Evolutionary conservation across 2,329 filamentous ascomycete genomes (phyloP).

Genomic region (Cytospora leucostoma): DNA sequence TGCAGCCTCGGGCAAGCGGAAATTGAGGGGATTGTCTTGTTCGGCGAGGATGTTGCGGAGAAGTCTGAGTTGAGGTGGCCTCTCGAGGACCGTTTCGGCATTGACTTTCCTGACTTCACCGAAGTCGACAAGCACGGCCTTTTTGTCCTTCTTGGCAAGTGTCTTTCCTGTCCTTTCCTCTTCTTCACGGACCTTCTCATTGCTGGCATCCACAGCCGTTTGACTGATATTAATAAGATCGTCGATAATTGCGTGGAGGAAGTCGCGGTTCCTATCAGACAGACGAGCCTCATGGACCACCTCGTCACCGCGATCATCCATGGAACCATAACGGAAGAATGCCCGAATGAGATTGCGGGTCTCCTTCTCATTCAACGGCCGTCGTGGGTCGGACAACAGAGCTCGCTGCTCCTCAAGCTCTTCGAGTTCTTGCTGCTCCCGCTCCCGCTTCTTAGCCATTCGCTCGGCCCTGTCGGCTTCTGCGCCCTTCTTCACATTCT

Average conservation of each 20-base stretch:
- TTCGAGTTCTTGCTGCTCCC: conserved; percentile 68
- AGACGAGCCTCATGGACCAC: conserved; percentile 86
- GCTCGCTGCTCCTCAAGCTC: conserved; percentile 74
- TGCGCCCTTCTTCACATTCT: conserved; percentile 51
- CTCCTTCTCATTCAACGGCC: conserved; percentile 90
- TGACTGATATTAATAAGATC: conserved; percentile 67
- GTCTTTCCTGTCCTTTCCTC: conserved; percentile 81
- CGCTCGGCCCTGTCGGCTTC: conserved; percentile 66
- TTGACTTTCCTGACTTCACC: conserved; percentile 93
- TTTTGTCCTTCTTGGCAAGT: conserved; percentile 94
- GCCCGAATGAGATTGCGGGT: conserved; percentile 88
- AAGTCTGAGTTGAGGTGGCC: conserved; percentile 84
- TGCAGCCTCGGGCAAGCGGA: conserved; percentile 86
- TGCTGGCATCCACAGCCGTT: conserved; percentile 65
- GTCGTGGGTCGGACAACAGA: conserved; percentile 77
- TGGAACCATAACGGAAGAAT: conserved; percentile 86
- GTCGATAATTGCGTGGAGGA: conserved; percentile 73
- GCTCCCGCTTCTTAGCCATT: conserved; percentile 65
- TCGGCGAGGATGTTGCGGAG: conserved; percentile 73
- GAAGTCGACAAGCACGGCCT: conserved; percentile 94
- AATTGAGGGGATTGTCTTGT: conserved; percentile 70
- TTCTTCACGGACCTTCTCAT: conserved; percentile 72
- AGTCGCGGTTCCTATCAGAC: conserved; percentile 76
- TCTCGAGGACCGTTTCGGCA: conserved; percentile 90
- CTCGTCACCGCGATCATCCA: conserved; percentile 85